Conservation (phyloP, 495 filamentous ascomycete species). For the Cudoniella acicularis region DNA sequence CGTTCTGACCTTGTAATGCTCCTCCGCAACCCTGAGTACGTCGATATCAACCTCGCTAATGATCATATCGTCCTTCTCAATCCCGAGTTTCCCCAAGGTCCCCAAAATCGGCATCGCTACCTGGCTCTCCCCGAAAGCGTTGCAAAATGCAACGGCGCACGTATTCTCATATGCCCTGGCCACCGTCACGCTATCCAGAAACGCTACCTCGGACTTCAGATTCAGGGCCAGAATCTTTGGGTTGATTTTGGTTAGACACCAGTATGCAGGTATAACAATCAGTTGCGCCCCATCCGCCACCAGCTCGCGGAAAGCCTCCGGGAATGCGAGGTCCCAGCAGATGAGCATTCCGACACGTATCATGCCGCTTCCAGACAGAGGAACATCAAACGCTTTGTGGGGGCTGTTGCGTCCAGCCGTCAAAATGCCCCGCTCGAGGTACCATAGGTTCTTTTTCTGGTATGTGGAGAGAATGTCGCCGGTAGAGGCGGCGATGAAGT, state of each 20-base stretch:
- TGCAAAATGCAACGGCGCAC: too few relatives aligned
- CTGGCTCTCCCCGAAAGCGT: too few relatives aligned
- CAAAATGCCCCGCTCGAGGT: slow-evolving; percentile 44
- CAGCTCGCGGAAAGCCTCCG: slow-evolving; percentile 81
- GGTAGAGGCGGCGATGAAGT: slow-evolving; percentile 67
- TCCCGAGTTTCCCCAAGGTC: too few relatives aligned
- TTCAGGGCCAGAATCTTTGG: too few relatives aligned
- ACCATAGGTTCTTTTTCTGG: slow-evolving; percentile 90
- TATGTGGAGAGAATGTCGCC: slow-evolving; percentile 68
- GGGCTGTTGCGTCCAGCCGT: slow-evolving; percentile 39
- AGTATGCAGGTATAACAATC: slow-evolving; percentile 78
- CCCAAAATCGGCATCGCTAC: too few relatives aligned
- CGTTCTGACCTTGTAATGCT: too few relatives aligned
- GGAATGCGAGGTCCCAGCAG: slow-evolving; percentile 91
- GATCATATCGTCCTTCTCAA: too few relatives aligned
- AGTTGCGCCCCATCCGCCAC: slow-evolving; percentile 71
- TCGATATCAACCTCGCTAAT: too few relatives aligned
- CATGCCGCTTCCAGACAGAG: slow-evolving; percentile 64
- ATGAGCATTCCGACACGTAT: slow-evolving; percentile 82
- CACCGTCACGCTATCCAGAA: too few relatives aligned
- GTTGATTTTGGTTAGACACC: slow-evolving; percentile 59
- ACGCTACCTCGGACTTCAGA: too few relatives aligned
- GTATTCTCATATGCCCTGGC: too few relatives aligned
- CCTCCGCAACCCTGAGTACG: too few relatives aligned
- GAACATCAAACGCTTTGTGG: slow-evolving; percentile 74